Percentiles rank a stretch among this genome's conserved stretches.
Conservation (phyloP, 192 early-diverging fungal species). For the Coemansia pectinata region DNA sequence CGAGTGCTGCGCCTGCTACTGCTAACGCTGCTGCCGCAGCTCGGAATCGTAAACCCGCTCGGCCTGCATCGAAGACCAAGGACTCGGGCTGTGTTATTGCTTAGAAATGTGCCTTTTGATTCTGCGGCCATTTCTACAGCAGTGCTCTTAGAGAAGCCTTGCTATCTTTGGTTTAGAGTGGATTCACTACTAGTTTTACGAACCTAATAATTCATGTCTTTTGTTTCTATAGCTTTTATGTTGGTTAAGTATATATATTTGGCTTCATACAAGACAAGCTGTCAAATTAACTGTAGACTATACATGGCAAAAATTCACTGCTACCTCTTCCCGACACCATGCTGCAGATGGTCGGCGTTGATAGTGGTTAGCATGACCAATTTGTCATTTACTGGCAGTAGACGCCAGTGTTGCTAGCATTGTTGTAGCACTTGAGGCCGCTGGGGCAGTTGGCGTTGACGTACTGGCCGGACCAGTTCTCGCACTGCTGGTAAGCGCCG, state of each 20-base stretch:
- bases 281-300: neutral
- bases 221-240: neutral
- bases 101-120: conserved; percentile 3
- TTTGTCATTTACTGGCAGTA: conserved; percentile 29
- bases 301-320: conserved; percentile 2
- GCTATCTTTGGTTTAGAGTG: neutral
- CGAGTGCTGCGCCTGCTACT: neutral
- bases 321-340: neutral
- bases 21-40: neutral
- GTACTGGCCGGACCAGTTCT: conserved; percentile 47
- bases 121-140: neutral
- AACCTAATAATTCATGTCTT: neutral
- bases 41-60: conserved; percentile 1
- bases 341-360: neutral
- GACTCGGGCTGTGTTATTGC: conserved; percentile 34
- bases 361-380: neutral
- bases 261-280: neutral
- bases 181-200: neutral
- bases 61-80: conserved; percentile 16
- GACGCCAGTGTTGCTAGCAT: conserved; percentile 40
- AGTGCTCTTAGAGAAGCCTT: neutral
- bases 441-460: conserved; percentile 30
- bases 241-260: conserved; percentile 3
- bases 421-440: conserved; percentile 47
- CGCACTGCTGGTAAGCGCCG: conserved; percentile 38